Percentiles rank a stretch among this genome's conserved stretches.
Conservation (phyloP, 108 stramenopile species). For the Pseudonitzschia pungens region DNA sequence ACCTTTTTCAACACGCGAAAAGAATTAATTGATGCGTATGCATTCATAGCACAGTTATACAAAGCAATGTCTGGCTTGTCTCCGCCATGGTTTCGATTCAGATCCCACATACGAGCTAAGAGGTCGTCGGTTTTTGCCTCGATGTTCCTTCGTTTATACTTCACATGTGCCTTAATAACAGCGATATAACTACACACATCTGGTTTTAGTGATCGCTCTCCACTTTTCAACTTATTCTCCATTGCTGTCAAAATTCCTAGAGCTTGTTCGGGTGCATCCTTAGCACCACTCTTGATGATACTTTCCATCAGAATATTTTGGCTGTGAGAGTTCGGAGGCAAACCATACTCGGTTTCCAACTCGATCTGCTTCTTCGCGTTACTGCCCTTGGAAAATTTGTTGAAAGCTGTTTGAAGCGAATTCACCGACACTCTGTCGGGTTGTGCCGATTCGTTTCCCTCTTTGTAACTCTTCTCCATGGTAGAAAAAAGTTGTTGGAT, state of each 20-base stretch:
- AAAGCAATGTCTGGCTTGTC: constrained; percentile 32
- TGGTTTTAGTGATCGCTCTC: constrained; percentile 21
- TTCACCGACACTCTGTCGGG: constrained; percentile 60
- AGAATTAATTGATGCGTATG: constrained; percentile 49
- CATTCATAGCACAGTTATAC: constrained; percentile 60
- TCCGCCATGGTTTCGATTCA: constrained; percentile 35
- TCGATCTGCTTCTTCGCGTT: constrained; percentile 1
- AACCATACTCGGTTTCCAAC: constrained; percentile 23
- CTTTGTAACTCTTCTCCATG: constrained; percentile 54
- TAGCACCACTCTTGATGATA: constrained; percentile 21
- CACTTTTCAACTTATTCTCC: constrained; percentile 25
- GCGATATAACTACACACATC: constrained; percentile 34
- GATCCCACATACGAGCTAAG: constrained; percentile 41
- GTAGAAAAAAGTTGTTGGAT: constrained; percentile 43
- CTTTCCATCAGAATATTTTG: constrained; percentile 33
- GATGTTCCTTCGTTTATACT: constrained; percentile 27
- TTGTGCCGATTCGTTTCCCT: constrained; percentile 50
- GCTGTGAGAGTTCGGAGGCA: constrained; percentile 16
- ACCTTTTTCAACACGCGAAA: constrained; percentile 36
- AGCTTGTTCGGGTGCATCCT: constrained; percentile 32
- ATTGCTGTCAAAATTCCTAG: constrained; percentile 30
- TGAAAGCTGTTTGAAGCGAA: constrained; percentile 47
- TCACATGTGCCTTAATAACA: constrained; percentile 31
- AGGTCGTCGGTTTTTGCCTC: constrained; percentile 40
- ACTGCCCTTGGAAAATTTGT: constrained; percentile 35